A percentile compares a stretch with the other conserved stretches of the same genome.
Evolutionary conservation across 495 filamentous ascomycete genomes (phyloP).

Genomic region (Talaromyces thailandensis): DNA sequence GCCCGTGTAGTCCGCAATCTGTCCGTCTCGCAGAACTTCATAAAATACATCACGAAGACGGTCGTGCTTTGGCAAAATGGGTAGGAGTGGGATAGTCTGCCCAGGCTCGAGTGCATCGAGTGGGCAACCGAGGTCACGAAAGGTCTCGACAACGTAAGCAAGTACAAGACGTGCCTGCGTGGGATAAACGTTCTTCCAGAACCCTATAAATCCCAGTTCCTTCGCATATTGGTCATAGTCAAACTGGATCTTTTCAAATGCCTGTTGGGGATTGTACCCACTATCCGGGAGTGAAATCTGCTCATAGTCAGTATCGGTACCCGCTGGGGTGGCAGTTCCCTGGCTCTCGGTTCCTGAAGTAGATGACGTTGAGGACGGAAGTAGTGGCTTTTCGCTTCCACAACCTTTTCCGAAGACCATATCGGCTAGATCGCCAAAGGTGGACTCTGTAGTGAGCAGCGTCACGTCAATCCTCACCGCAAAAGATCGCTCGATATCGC

Average conservation of each 20-base stretch:
- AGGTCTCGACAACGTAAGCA: neutral
- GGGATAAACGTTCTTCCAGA: neutral
- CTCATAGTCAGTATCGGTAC: neutral
- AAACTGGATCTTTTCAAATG: neutral
- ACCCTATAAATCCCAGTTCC: neutral
- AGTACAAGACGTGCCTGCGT: neutral
- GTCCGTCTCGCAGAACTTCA: neutral
- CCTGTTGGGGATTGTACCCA: neutral
- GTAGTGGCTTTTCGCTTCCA: neutral
- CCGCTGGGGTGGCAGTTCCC: neutral
- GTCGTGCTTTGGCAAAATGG: neutral
- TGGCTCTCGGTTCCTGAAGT: neutral
- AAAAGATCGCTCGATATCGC: neutral
- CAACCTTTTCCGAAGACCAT: neutral
- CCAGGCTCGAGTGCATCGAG: neutral
- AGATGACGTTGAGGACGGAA: neutral
- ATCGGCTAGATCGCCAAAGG: neutral
- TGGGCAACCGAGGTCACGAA: neutral
- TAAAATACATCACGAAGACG: neutral
- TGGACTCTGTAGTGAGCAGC: neutral
- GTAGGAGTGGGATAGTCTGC: neutral
- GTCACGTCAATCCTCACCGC: neutral
- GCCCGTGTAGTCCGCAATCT: neutral
- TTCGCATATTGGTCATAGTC: neutral
- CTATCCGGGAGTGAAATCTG: neutral